Base-by-base conservation (phyloP, 2,329 filamentous ascomycete genomes). In the Penicillium italicum region DNA sequence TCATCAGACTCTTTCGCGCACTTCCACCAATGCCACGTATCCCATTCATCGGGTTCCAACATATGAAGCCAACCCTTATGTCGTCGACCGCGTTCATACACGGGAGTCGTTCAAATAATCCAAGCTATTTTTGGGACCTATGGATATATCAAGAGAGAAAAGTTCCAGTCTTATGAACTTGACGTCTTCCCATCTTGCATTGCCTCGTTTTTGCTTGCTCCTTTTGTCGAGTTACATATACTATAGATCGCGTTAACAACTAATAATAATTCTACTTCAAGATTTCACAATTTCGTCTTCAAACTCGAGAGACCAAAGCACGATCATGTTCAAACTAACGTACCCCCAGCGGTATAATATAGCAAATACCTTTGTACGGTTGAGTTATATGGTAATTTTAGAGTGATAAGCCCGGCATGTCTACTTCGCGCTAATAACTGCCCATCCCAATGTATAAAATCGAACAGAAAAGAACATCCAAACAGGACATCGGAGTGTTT, bases 41-140 rank as follows among this genome's bases (percentile, higher is more conserved):
- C 16, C 34, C 16, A 42, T 62, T 16, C 52, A 62, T 10, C 54
- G 61, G 9, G 55, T 60, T n/a, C 52, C 62, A 5, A 59, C 57
- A 5, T 65, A 63, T 28, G 62, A 65, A 31, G 61, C 47, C 1
- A 63, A 63, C 22, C 62, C 60, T 8, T 63, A 62, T 22, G 38
- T 58, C 18, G 43, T 66, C 30, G 62, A 65, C 34, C 61, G 58
- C 1, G 40, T 63, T 10, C 50, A 64, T 22, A 63, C 60, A 3
- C 56, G 62, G 5, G 63, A 65, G 14, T 64, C 62, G 0, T 66
- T 66, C 38, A 59, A 56, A 57, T 65, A 48, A 38, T 28, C 12
- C 6, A 22, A 30, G 37, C 10, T 10, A 46, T n/a, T n/a, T n/a
- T n/a, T n/a, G n/a, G n/a, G n/a, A n/a, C n/a, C n/a, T n/a, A n/a